phyloP scores from a whole-genome alignment of 2,329 filamentous ascomycete genomes.

The Aureobasidium sp. region DNA sequence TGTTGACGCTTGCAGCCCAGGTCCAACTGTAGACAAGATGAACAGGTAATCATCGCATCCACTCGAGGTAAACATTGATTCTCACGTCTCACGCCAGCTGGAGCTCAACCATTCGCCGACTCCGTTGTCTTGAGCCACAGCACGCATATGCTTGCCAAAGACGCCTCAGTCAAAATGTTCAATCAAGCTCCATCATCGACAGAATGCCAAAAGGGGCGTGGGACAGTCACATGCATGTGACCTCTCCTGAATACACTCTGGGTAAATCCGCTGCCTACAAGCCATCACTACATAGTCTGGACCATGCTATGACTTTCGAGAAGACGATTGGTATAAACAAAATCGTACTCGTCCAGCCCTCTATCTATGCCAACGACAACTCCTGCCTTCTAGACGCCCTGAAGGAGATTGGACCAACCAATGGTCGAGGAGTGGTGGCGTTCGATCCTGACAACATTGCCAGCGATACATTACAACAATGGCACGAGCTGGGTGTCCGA shows the following conservation, averaged over 20 bases:
- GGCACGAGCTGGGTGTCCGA: constrained; percentile 27
- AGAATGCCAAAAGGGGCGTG: constrained; percentile 43
- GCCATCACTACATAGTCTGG: constrained; percentile 44
- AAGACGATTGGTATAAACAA: constrained; percentile 23
- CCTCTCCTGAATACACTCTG: constrained; percentile 50
- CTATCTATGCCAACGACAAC: constrained; percentile 29
- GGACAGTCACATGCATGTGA: constrained; percentile 60
- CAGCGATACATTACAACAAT: constrained; percentile 21
- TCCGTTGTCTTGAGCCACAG: background rate
- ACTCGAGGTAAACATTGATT: background rate
- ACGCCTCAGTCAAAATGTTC: background rate
- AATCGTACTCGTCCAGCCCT: constrained; percentile 26
- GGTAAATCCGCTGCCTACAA: constrained; percentile 44
- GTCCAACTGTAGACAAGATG: background rate
- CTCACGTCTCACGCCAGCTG: background rate
- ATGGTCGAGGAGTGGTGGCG: constrained; percentile 26
- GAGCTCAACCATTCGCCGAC: background rate
- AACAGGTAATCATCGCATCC: background rate
- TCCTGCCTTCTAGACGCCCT: constrained; percentile 28
- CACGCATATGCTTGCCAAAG: background rate
- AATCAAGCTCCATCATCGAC: constrained; percentile 15
- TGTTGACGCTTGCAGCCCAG: too few relatives aligned
- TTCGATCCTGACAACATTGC: constrained; percentile 24
- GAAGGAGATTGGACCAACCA: constrained; percentile 18
- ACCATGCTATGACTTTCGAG: constrained; percentile 39